A percentile compares a stretch with the other conserved stretches of the same genome.
Conservation (phyloP, 768 basidiomycete genomes). For the Ephemerocybe angulata region DNA sequence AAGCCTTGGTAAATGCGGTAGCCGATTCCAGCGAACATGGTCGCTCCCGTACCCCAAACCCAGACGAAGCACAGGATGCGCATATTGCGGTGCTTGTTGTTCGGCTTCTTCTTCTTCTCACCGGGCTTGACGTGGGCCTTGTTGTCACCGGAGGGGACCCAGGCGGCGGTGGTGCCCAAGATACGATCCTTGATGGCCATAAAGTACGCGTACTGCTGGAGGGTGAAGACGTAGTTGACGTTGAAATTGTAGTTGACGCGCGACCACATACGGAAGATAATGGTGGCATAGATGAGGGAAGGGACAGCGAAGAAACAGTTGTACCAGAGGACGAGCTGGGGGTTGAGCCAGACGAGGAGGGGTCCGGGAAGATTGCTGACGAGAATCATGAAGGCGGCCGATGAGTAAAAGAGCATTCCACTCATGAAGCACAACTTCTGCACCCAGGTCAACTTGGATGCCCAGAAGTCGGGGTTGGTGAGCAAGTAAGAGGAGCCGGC, state of each 20-base stretch:
- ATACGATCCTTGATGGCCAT: conserved; percentile 28
- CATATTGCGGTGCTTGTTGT: conserved; percentile 28
- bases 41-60: conserved; percentile 20
- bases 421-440: conserved; percentile 27
- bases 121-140: conserved; percentile 17
- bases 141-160: conserved; percentile 26
- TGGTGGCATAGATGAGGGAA: conserved; percentile 22
- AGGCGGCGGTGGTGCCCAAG: conserved; percentile 22
- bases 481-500: conserved; percentile 25
- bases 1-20: conserved; percentile 20
- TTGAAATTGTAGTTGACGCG: conserved; percentile 24
- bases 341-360: conserved; percentile 21
- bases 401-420: conserved; percentile 25
- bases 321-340: conserved; percentile 22
- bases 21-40: conserved; percentile 16
- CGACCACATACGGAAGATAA: conserved; percentile 26
- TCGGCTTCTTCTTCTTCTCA: conserved; percentile 20
- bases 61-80: conserved; percentile 24
- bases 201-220: conserved; percentile 26
- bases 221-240: conserved; percentile 23
- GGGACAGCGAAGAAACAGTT: conserved; percentile 26
- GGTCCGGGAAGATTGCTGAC: conserved; percentile 22
- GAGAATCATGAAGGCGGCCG: conserved; percentile 22
- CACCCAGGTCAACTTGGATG: conserved; percentile 20
- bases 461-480: conserved; percentile 25